Evolutionary conservation across 148 eudicot species (phyloP).

Genomic region (Vaccinium vitisidaea): DNA sequence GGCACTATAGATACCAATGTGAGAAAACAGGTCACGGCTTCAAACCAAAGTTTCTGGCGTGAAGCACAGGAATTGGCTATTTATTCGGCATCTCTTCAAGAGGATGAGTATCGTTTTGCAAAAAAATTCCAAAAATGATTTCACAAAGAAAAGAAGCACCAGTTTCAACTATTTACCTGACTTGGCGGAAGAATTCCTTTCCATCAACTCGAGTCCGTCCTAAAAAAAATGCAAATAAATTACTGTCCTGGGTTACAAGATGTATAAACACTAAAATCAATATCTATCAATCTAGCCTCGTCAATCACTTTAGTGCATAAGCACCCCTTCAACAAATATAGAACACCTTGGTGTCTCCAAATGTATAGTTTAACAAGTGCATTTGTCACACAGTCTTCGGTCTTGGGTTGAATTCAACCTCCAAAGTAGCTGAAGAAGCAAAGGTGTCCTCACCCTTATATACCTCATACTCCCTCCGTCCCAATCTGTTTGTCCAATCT

Average conservation of each 20-base stretch:
- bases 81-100: not conserved
- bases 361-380: not conserved
- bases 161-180: slow-evolving; percentile 47
- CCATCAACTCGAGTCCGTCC: slow-evolving; percentile 94
- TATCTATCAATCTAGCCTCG: not conserved
- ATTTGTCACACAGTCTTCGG: not conserved
- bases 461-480: not conserved
- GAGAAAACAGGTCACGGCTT: not conserved
- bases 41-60: not conserved
- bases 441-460: not conserved
- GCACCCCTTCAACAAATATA: not conserved
- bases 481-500: too few relatives aligned
- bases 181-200: slow-evolving; percentile 97
- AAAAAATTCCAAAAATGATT: not conserved
- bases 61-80: not conserved
- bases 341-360: not conserved
- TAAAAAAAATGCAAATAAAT: slow-evolving; percentile 24
- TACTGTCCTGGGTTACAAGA: not conserved
- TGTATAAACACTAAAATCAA: not conserved
- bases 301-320: not conserved
- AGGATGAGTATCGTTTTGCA: not conserved
- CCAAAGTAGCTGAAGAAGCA: not conserved
- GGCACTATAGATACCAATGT: not conserved
- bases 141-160: not conserved
- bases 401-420: not conserved